These are phyloP conservation scores for Tuber microsphaerosporum DNA, from an alignment of 495 filamentous ascomycete species.

Conservation along the genomic window DNA sequence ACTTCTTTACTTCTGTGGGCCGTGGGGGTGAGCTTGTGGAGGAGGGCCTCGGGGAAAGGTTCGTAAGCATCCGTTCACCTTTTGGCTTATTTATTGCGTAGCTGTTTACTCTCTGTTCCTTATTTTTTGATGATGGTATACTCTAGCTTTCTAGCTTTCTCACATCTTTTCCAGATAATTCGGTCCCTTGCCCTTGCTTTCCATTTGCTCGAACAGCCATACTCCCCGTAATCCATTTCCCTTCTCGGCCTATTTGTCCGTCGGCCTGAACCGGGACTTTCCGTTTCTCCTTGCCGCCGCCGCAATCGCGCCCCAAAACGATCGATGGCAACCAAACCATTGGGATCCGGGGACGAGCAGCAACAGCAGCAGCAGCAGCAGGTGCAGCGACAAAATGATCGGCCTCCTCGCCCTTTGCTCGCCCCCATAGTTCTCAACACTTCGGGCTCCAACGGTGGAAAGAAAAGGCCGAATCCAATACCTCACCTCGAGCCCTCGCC, in stretches of 20 bases:
- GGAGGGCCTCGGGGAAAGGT: neutral
- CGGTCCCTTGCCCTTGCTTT: neutral
- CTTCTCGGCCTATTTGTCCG: neutral
- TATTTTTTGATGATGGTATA: neutral
- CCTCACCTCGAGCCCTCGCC: slow-evolving; percentile 23
- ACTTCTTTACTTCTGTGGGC: neutral
- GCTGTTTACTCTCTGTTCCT: neutral
- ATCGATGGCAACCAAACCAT: slow-evolving; percentile 49
- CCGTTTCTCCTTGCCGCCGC: slow-evolving; percentile 3
- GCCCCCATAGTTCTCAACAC: slow-evolving; percentile 35
- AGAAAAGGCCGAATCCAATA: slow-evolving; percentile 27
- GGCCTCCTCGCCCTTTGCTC: slow-evolving; percentile 24
- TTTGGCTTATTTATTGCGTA: neutral
- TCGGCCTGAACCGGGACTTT: neutral
- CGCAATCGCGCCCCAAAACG: slow-evolving; percentile 2
- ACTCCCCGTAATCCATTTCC: neutral
- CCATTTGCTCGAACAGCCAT: neutral
- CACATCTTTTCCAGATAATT: neutral
- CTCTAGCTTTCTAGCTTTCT: neutral
- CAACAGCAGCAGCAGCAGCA: neutral
- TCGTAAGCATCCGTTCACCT: neutral
- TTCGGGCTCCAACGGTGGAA: slow-evolving; percentile 8
- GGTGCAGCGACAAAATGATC: neutral
- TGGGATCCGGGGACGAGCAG: slow-evolving; percentile 14
- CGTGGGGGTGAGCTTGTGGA: neutral